phyloP scores from a whole-genome alignment of 2,329 filamentous ascomycete species.

The Fusarium caatingaense region DNA sequence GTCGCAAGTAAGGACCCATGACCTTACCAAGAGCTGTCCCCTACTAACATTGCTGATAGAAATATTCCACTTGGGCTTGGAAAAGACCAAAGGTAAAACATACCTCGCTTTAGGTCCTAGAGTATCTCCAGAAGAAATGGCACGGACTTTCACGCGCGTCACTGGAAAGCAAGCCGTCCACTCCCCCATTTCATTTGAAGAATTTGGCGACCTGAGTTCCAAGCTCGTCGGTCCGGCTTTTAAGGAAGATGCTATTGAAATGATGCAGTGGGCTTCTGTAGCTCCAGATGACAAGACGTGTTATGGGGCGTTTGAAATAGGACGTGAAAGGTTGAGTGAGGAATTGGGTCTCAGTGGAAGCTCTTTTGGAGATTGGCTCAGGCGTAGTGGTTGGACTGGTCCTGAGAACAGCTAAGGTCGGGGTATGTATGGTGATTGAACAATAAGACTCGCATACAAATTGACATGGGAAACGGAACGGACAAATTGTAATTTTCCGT shows the following conservation, averaged over 20 bases:
- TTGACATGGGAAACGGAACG: too few relatives aligned
- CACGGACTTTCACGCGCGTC: not conserved
- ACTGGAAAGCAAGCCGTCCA: not conserved
- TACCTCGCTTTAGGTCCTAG: not conserved
- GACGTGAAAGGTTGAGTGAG: not conserved
- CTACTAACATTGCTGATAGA: not conserved
- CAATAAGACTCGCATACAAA: too few relatives aligned
- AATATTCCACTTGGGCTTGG: not conserved
- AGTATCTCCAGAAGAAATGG: not conserved
- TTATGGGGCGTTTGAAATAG: not conserved
- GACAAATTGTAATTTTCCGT: not conserved
- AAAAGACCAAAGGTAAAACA: not conserved
- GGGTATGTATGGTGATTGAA: too few relatives aligned
- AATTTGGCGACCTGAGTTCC: not conserved
- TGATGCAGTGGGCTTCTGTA: not conserved
- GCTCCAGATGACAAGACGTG: not conserved
- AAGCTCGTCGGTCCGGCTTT: not conserved
- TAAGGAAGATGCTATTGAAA: not conserved
- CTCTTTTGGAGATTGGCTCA: not conserved
- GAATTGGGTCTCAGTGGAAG: not conserved
- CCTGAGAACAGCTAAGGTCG: not conserved
- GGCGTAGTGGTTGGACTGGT: not conserved
- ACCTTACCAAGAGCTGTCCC: rapidly evolving
- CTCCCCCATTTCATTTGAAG: not conserved
- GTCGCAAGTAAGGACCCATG: not conserved